Evolutionary conservation across 2,329 filamentous ascomycete genomes (phyloP), one percentile per base, ranked within the genome.

Genomic region (Pseudocercospora eumusae): DNA sequence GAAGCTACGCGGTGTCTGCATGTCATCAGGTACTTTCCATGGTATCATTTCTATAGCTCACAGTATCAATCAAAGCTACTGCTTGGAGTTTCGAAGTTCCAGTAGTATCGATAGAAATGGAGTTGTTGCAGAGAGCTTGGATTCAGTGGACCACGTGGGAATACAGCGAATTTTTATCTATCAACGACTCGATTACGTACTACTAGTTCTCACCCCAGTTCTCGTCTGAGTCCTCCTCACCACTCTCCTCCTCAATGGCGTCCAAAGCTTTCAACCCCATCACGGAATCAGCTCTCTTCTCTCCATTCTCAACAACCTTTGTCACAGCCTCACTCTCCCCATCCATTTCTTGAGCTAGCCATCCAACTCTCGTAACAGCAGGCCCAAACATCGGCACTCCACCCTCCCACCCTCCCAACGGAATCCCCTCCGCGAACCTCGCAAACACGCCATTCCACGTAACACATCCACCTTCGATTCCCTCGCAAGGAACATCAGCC

Each of bases 101-200:
- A n/a, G n/a, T n/a, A n/a, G n/a, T n/a, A n/a, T n/a, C n/a, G n/a
- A n/a, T n/a, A n/a, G n/a, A n/a, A n/a, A n/a, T n/a, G n/a, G n/a
- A n/a, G n/a, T n/a, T n/a, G n/a, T n/a, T n/a, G n/a, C n/a, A n/a
- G n/a, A n/a, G n/a, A n/a, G n/a, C n/a, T n/a, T n/a, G n/a, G n/a
- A n/a, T n/a, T n/a, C n/a, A n/a, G n/a, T n/a, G n/a, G n/a, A n/a
- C n/a, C n/a, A n/a, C n/a, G n/a, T n/a, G n/a, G n/a, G n/a, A 33
- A 5, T 33, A 6, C 31, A 3, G 31, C 31, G 5, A 33, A 10
- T 33, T 13, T 33, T 33, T 36, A 1, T 36, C 11, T 36, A n/a
- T 36, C 33, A 36, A n/a, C 4, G 6, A 6, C 2, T 3, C 13
- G 4, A 36, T n/a, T 3, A 36, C 13, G 15, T 7, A 75, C 71